Evolutionary conservation across 2,329 filamentous ascomycete species (phyloP).

Genomic region (Epichloe festucae): DNA sequence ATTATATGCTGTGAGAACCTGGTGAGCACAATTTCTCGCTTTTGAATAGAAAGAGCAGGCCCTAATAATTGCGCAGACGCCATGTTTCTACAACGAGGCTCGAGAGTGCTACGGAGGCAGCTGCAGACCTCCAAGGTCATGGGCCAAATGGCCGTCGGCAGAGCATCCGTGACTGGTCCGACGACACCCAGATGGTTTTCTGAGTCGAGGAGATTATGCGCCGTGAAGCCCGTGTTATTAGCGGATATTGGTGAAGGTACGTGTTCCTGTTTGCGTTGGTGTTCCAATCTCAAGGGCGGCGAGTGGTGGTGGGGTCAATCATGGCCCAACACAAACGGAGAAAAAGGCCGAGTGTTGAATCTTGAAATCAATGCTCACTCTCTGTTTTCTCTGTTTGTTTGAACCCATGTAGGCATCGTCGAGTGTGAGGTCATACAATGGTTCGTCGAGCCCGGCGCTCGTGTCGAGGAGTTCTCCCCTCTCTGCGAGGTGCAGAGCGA

Average conservation of each 20-base stretch:
- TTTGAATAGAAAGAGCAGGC: background rate
- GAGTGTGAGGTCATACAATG: constrained; percentile 99
- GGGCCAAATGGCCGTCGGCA: constrained; percentile 20
- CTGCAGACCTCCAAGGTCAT: constrained; percentile 32
- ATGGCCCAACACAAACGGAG: background rate
- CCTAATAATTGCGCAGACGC: constrained; percentile 4
- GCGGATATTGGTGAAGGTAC: constrained; percentile 78
- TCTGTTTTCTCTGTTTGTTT: background rate
- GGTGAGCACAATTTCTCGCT: too few relatives aligned
- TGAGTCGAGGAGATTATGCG: constrained; percentile 33
- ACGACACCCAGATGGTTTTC: constrained; percentile 33
- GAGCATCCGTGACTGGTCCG: constrained; percentile 16
- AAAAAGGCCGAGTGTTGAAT: background rate
- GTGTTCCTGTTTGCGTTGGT: constrained; percentile 5
- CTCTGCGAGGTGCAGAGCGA: constrained; percentile 97
- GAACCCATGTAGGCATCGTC: constrained; percentile 58
- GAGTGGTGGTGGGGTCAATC: background rate
- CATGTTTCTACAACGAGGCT: constrained; percentile 45
- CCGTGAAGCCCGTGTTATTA: constrained; percentile 66
- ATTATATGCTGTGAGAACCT: too few relatives aligned
- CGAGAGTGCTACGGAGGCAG: constrained; percentile 37
- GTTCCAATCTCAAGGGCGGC: background rate
- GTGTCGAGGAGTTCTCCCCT: constrained; percentile 94
- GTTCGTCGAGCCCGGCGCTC: constrained; percentile 93
- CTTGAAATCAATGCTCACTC: background rate